These are phyloP conservation scores for Coniferiporia sulphurascens DNA, from an alignment of 1,284 basidiomycete species.

Conservation along the genomic window DNA sequence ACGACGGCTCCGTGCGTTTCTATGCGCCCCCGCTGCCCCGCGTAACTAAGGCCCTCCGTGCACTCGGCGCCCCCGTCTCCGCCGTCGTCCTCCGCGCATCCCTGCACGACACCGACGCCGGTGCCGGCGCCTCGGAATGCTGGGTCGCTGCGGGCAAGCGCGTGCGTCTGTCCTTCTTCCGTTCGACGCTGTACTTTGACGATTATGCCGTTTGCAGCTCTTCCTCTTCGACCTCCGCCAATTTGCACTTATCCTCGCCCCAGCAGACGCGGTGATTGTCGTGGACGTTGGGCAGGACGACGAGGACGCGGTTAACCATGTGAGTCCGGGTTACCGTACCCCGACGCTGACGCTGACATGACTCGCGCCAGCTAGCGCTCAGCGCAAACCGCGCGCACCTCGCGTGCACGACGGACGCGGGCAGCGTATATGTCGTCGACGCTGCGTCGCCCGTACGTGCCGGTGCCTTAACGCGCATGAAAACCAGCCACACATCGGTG, in stretches of 20 bases:
- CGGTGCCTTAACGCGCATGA: constrained; percentile 48
- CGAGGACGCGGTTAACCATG: constrained; percentile 66
- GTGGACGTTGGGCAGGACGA: constrained; percentile 46
- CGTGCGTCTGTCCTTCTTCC: constrained; percentile 33
- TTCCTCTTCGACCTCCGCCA: constrained; percentile 22
- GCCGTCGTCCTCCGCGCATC: constrained; percentile 42
- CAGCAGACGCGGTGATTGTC: constrained; percentile 40
- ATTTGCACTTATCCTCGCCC: constrained; percentile 42
- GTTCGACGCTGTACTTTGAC: background rate
- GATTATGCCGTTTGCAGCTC: background rate
- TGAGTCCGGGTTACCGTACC: constrained; percentile 28
- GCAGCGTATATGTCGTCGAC: constrained; percentile 60
- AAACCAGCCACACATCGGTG: constrained; percentile 57
- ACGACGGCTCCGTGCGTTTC: constrained; percentile 65
- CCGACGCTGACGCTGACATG: constrained; percentile 25
- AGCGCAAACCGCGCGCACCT: constrained; percentile 50
- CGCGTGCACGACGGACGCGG: constrained; percentile 67
- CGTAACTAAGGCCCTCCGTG: constrained; percentile 59
- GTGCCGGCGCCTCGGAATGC: constrained; percentile 27
- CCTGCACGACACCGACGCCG: too few relatives aligned
- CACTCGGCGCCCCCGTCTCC: constrained; percentile 52
- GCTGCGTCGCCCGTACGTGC: constrained; percentile 31
- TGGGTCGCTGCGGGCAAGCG: constrained; percentile 60
- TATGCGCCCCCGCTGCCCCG: constrained; percentile 56
- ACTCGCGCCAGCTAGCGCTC: constrained; percentile 49